Evolutionary conservation across 805 yeast genomes (phyloP).

Genomic region (Clavispora carvajalis): DNA sequence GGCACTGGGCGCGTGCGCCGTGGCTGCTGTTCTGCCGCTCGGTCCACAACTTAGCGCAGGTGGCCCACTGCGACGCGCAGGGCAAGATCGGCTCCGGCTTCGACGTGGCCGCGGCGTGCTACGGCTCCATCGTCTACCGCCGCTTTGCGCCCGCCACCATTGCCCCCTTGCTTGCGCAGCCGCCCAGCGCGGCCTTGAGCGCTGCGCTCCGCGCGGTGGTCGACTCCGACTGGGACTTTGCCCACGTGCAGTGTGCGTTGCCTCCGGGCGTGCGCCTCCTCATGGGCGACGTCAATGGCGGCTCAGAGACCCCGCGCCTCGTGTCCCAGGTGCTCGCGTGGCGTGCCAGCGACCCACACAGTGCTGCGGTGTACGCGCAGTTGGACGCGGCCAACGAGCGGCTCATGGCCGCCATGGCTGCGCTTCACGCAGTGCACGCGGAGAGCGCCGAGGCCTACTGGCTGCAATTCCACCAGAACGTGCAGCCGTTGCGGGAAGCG

Average conservation of each 20-base stretch:
- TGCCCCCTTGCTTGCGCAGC: constrained; percentile 29
- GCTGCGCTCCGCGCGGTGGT: constrained; percentile 30
- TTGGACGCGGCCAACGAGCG: constrained; percentile 56
- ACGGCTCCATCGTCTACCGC: constrained; percentile 78
- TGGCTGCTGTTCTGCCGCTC: constrained; percentile 14
- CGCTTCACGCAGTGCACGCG: constrained; percentile 30
- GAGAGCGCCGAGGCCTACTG: neutral
- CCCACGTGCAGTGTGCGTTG: constrained; percentile 48
- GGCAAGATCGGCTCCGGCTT: constrained; percentile 95
- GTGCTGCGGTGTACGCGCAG: constrained; percentile 46
- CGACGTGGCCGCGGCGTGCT: constrained; percentile 94
- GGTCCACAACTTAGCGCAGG: constrained; percentile 83
- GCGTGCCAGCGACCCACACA: constrained; percentile 49
- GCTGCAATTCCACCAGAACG: constrained; percentile 18
- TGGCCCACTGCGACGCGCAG: constrained; percentile 91
- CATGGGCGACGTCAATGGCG: constrained; percentile 92
- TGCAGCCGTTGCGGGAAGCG: constrained; percentile 31
- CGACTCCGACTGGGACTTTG: constrained; percentile 57
- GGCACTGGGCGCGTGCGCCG: constrained; percentile 22
- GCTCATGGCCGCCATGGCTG: constrained; percentile 45
- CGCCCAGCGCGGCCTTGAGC: constrained; percentile 6
- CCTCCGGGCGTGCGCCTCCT: constrained; percentile 67
- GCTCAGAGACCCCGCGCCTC: constrained; percentile 90
- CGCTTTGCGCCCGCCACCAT: constrained; percentile 63
- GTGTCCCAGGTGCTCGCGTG: constrained; percentile 73